Conservation (phyloP, 139 green algal species). For the Tetradesmus lagerheimii region DNA sequence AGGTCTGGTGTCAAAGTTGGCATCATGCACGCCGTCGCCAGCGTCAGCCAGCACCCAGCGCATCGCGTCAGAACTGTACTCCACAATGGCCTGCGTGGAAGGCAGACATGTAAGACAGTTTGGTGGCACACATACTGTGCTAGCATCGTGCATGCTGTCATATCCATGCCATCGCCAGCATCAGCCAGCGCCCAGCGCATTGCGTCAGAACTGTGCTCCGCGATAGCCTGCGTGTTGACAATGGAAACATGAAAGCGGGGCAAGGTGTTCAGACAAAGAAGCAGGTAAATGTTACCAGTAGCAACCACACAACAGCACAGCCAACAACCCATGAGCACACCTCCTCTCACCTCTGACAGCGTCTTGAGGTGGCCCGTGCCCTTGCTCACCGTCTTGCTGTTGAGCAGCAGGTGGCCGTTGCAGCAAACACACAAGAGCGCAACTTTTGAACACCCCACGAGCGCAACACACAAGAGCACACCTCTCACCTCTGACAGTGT, state of each 20-base stretch:
- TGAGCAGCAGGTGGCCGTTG: conserved; percentile 99
- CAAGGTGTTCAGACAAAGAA: too few relatives aligned
- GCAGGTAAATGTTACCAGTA: too few relatives aligned
- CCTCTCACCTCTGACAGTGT: conserved; percentile 75
- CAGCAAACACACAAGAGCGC: conserved; percentile 43
- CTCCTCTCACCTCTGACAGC: conserved; percentile 64
- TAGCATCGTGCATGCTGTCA: too few relatives aligned
- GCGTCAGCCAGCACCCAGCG: conserved; percentile 94
- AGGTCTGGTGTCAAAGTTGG: conserved; percentile 98
- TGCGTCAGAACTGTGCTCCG: conserved; percentile 91
- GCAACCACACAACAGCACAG: too few relatives aligned
- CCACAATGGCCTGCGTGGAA: conserved; percentile 18
- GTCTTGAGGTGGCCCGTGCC: conserved; percentile 97
- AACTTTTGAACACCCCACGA: background rate
- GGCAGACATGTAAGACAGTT: too few relatives aligned
- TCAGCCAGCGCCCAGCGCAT: conserved; percentile 95
- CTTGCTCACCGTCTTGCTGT: conserved; percentile 99
- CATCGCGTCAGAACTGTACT: conserved; percentile 93
- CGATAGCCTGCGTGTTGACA: background rate
- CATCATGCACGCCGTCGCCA: conserved; percentile 96
- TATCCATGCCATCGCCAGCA: conserved; percentile 94
- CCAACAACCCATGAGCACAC: too few relatives aligned
- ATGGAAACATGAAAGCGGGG: too few relatives aligned
- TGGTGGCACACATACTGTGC: too few relatives aligned
- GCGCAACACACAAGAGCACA: background rate